Base-by-base conservation (phyloP, 2,329 filamentous ascomycete genomes). In the Fusarium pseudoanthophilum region DNA sequence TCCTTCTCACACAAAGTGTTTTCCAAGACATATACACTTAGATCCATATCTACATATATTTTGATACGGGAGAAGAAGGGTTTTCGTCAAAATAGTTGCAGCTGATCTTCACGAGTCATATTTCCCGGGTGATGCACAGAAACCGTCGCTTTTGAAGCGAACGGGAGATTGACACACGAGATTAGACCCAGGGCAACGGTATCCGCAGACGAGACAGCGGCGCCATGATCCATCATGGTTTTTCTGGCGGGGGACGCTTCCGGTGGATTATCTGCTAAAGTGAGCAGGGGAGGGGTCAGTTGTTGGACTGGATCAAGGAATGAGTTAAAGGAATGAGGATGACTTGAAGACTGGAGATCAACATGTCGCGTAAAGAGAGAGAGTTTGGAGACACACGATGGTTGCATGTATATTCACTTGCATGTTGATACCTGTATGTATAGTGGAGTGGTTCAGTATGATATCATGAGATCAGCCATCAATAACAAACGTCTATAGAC, bases 91-190 rank as follows among this genome's bases (percentile, higher is more conserved):
- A 28, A 60, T 26, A 28, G n/a, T 16, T 32, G 43, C 49, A 46
- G 21, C 21, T 26, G 28, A 42, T 40, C n/a, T 24, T 26, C 21
- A 30, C 34, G 37, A 46, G 60, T 34, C 42, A 42, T 37, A 40
- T 51, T 20, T 46, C 26, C 37, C 20, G 28, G 57, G 36, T 42
- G 18, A 67, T 42, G 26, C 36, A 40, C 49, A 30, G 40, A 52
- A 53, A 56, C 48, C 26, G 28, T 60, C 24, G 18, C 21, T 36
- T 34, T 36, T 30, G 55, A 71, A 71, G 59, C 43, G 55, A 59
- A 62, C 67, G 64, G 71, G 71, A 74, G 60, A 74, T 74, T 74
- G 67, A 74, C 71, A 65, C 43, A 64, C 52, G 30, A 62, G 60
- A 74, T 61, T 67, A 56, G 58, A 48, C 66, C 63, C 63, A 57